Evolutionary conservation across 202 grass and related monocot species (phyloP), one percentile per base, ranked within the genome.

Genomic region (Alloteropsis angusta): DNA sequence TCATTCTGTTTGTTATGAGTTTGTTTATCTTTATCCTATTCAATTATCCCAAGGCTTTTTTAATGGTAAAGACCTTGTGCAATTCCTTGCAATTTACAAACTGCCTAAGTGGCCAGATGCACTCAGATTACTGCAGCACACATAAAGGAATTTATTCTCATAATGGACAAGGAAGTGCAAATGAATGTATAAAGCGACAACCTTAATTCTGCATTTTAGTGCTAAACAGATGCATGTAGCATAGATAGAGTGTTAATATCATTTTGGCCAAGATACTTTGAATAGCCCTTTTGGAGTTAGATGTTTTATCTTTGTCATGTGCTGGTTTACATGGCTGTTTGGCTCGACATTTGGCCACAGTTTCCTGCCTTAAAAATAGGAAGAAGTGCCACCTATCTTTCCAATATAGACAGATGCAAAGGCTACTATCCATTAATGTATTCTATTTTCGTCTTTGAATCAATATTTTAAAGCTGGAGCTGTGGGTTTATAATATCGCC

Each of bases 21-120:
- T 78, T 55, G 3, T 57, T 14, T 49, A 16, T 57, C 19, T 86
- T 70, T 79, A 7, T 58, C 79, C 9, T 65, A 13, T 56, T 72
- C 7, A 15, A 11, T 55, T 21, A 68, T 54, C 36, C 14, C 60
- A 67, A 60, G 21, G 19, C 17, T 34, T 48, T 22, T 22, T 77
- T 69, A 26, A 39, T 68, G 19, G 12, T 76, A 83, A 67, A 67
- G 19, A 56, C 22, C 35, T 46, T 18, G 7, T 55, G 44, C 46
- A 46, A 65, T 55, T 35, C 25, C 46, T 53, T 28, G 25, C 57
- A 45, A 46, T 64, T 9, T 46, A 23, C 60, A 13, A 44, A 46
- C 6, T 34, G 12, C 67, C 73, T 17, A 21, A 12, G 55, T 61
- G 10, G 19, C 11, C 64, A 70, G 18, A 52, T 60, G 2, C 56